Percentiles rank a stretch among this genome's conserved stretches.
phyloP scores from a whole-genome alignment of 2,329 filamentous ascomycete genomes.

The Venturia effusa region DNA sequence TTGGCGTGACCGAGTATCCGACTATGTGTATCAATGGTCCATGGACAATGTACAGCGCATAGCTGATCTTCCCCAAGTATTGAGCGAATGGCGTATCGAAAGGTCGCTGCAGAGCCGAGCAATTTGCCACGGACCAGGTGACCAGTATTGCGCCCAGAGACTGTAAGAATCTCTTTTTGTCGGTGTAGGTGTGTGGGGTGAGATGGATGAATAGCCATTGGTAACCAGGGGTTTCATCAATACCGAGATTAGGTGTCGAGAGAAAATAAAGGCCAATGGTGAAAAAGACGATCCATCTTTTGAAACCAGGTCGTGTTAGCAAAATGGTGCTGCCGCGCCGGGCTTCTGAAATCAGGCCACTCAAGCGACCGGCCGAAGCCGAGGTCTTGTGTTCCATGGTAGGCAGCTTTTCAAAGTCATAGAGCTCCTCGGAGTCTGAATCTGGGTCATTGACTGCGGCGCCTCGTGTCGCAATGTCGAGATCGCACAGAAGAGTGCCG shows the following conservation, averaged over 20 bases:
- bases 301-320: background rate
- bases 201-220: conserved; percentile 2
- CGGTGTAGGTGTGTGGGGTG: conserved; percentile 9
- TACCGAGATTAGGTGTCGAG: conserved; percentile 30
- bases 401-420: background rate
- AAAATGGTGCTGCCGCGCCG: background rate
- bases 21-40: conserved; percentile 13
- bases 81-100: conserved; percentile 31
- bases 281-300: conserved; percentile 20
- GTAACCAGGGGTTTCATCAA: conserved; percentile 31
- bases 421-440: background rate
- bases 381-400: background rate
- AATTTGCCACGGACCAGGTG: conserved; percentile 13
- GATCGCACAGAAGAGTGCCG: conserved; percentile 3
- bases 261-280: conserved; percentile 32
- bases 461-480: conserved; percentile 1
- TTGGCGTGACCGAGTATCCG: conserved; percentile 13
- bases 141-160: conserved; percentile 5
- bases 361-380: background rate
- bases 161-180: conserved; percentile 5
- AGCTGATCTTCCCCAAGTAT: conserved; percentile 38
- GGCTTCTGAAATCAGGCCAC: background rate
- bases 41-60: conserved; percentile 37
- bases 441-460: background rate
- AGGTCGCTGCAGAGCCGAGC: conserved; percentile 29